Percentiles rank a stretch among this genome's conserved stretches.
phyloP scores from a whole-genome alignment of 1,284 basidiomycete species.

The Caloboletus inedulis region DNA sequence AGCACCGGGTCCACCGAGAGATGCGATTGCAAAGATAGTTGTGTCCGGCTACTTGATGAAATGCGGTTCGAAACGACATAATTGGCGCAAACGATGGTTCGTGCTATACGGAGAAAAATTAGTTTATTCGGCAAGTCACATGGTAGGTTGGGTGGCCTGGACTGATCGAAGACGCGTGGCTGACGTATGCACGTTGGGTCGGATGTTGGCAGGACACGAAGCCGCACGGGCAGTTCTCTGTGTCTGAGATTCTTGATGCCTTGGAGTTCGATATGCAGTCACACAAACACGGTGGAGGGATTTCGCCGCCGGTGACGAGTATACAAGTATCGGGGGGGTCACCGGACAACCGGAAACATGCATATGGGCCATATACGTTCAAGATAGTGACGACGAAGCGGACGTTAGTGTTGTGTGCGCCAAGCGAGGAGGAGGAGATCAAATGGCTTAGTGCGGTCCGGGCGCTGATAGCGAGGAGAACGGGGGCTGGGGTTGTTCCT shows the following conservation, averaged over 20 bases:
- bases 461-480: constrained; percentile 78
- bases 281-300: constrained; percentile 36
- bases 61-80: constrained; percentile 87
- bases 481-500: constrained; percentile 45
- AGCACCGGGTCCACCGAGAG: constrained; percentile 24
- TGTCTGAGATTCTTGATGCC: constrained; percentile 87
- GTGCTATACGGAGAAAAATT: constrained; percentile 79
- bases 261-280: constrained; percentile 76
- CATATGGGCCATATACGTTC: constrained; percentile 64
- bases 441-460: constrained; percentile 95
- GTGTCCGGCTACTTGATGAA: constrained; percentile 95
- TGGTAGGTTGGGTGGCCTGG: constrained; percentile 60
- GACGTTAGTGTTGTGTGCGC: constrained; percentile 87
- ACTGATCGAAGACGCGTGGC: constrained; percentile 5
- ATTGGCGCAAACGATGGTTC: constrained; percentile 96
- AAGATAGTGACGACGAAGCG: constrained; percentile 96
- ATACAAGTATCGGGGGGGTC: constrained; percentile 34
- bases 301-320: constrained; percentile 36
- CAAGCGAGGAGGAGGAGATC: constrained; percentile 97
- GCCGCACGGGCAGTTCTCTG: constrained; percentile 81
- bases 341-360: constrained; percentile 39
- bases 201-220: constrained; percentile 68
- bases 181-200: constrained; percentile 14
- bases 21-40: constrained; percentile 71
- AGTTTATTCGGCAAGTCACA: constrained; percentile 83